phyloP scores from a whole-genome alignment of 441 rosid genomes.

The Raphanus hybrid region DNA sequence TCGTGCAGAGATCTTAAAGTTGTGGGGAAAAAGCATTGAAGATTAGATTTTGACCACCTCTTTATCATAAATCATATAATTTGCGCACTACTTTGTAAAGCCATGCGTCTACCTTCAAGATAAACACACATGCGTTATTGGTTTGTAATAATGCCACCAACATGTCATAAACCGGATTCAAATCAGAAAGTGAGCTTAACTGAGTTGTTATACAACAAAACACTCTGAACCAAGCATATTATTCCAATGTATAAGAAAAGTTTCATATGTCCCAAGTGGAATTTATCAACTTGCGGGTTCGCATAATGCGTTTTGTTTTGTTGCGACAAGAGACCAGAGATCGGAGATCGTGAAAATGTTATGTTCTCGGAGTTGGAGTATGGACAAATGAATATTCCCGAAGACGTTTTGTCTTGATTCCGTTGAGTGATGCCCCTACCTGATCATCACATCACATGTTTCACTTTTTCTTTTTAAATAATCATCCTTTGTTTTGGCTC shows the following conservation, averaged over 20 bases:
- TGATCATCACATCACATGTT: constrained; percentile 42
- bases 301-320: constrained; percentile 25
- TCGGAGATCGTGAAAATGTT: constrained; percentile 18
- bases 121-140: background rate
- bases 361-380: constrained; percentile 28
- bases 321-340: constrained; percentile 26
- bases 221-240: background rate
- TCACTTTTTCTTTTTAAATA: constrained; percentile 28
- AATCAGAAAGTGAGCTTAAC: background rate
- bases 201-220: background rate
- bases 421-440: constrained; percentile 32
- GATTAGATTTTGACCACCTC: constrained; percentile 31
- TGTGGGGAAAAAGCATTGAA: constrained; percentile 26
- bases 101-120: constrained; percentile 8
- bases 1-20: constrained; percentile 26
- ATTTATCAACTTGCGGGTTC: background rate
- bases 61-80: constrained; percentile 26
- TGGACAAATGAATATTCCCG: constrained; percentile 43
- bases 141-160: background rate
- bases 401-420: constrained; percentile 34
- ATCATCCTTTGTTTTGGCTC: constrained; percentile 1
- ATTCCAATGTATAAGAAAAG: background rate
- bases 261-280: constrained; percentile 9
- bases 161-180: background rate
- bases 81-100: constrained; percentile 22